Evolutionary conservation across 108 stramenopile genomes (phyloP), one percentile per base, ranked within the genome.

Genomic region (Cyclotella choctawhatcheeana): DNA sequence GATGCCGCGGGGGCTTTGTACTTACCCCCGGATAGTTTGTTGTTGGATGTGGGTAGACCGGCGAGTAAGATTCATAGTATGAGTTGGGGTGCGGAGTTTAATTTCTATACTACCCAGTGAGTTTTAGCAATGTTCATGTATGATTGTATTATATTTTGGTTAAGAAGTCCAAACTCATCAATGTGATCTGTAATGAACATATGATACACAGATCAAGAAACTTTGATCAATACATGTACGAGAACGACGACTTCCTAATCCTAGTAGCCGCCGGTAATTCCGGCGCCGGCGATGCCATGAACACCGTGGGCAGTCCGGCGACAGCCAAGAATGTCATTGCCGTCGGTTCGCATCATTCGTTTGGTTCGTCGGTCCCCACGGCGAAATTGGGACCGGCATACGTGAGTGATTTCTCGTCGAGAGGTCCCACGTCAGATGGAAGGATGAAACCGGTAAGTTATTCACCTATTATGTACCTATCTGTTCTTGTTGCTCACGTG

Each of bases 61-160:
- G 32, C 64, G 14, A 61, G 78, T n/a, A 51, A 69, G 14, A 65
- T 85, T 33, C 84, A 85, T 61, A 79, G 81, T 1, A 82, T 82
- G 4, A 61, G 56, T 14, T 85, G 84, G 84, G 84, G 84, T 24
- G 40, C 66, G 4, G 40, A 66, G 1, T 40, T 67, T 8, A 74
- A 72, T 22, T 58, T 32, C 30, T 82, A 82, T 55, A 66, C 77
- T 12, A 53, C 44, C 12, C 64, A 65, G 47, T 48, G 18, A 48
- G 47, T 48, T 10, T 48, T 10, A n/a, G 4, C 4, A 4, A n/a
- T 40, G 37, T 40, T 40, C 37, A 48, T 10, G n/a, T 4, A 17
- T 48, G 4, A 4, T 17, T 10, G 17, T n/a, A 4, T 48, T 8
- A 4, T n/a, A 48, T 48, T 48, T 10, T 40, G 37, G 8, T 12